Evolutionary conservation across 208 protist species (phyloP).

Genomic region (Leishmania gerbilli): DNA sequence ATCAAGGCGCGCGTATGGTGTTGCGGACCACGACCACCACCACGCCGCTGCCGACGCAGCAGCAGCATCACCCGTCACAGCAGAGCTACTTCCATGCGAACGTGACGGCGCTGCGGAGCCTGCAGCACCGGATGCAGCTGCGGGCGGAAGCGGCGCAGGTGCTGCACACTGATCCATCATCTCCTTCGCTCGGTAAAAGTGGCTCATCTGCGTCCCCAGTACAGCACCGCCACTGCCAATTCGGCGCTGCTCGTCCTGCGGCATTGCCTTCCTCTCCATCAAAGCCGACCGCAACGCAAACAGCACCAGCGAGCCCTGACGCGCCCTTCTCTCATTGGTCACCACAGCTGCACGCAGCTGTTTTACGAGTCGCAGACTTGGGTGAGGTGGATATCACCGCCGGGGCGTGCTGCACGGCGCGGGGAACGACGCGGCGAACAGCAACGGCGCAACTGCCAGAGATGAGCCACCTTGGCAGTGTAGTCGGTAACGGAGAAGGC

Average conservation of each 20-base stretch:
- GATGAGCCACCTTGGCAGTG: not conserved
- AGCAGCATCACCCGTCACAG: conserved; percentile 2
- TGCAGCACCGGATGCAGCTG: conserved; percentile 78
- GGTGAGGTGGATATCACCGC: conserved; percentile 71
- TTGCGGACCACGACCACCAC: not conserved
- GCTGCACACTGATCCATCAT: not conserved
- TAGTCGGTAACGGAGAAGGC: not conserved
- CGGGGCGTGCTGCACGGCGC: conserved; percentile 22
- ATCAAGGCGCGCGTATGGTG: not conserved
- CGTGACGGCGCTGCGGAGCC: conserved; percentile 44
- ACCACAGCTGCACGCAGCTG: conserved; percentile 19
- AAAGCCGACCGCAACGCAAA: not conserved
- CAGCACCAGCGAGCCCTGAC: not conserved
- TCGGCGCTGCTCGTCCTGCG: not conserved
- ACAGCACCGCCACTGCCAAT: not conserved
- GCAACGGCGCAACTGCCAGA: conserved; percentile 21
- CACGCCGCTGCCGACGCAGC: not conserved
- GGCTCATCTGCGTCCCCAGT: not conserved
- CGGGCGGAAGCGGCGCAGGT: conserved; percentile 32
- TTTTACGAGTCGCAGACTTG: conserved; percentile 38
- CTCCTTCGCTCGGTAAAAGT: not conserved
- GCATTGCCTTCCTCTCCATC: not conserved
- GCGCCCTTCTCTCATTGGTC: conserved; percentile 8
- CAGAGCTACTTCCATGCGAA: conserved; percentile 10
- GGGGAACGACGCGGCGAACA: conserved; percentile 14